A percentile compares a stretch with the other conserved stretches of the same genome.
These are phyloP conservation scores for Cutaneotrichosporon sp. DNA, from an alignment of 1,284 basidiomycete species.

Conservation along the genomic window DNA sequence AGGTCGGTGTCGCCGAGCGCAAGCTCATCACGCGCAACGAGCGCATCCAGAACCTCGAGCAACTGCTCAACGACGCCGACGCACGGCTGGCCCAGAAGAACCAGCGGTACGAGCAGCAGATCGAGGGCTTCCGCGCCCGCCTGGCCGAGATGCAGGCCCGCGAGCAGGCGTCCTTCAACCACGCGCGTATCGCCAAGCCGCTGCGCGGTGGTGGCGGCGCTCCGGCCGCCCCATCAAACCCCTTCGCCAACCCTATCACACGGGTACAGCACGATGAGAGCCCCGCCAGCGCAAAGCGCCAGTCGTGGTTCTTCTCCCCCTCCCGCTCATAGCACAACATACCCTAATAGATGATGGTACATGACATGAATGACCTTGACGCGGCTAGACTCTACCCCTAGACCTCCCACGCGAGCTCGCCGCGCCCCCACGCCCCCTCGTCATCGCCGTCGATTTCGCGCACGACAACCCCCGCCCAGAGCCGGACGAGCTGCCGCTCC, in stretches of 20 bases:
- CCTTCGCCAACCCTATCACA: constrained; percentile 19
- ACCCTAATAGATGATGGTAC: background rate
- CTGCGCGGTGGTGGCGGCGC: constrained; percentile 82
- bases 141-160: constrained; percentile 85
- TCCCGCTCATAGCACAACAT: background rate
- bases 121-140: constrained; percentile 87
- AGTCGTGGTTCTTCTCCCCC: constrained; percentile 35
- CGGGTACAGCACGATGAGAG: constrained; percentile 53
- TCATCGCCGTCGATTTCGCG: constrained; percentile 38
- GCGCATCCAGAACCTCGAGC: constrained; percentile 93
- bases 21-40: constrained; percentile 95
- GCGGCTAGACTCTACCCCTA: no score
- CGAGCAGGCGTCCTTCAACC: constrained; percentile 61
- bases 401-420: constrained; percentile 43
- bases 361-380: background rate
- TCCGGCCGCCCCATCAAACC: constrained; percentile 5
- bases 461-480: constrained; percentile 41
- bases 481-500: constrained; percentile 40
- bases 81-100: constrained; percentile 87
- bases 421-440: constrained; percentile 37
- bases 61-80: constrained; percentile 88
- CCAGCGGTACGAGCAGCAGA: constrained; percentile 90
- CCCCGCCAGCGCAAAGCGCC: constrained; percentile 26
- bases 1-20: constrained; percentile 93
- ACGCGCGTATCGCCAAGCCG: constrained; percentile 85